phyloP scores from a whole-genome alignment of 2,329 filamentous ascomycete species.

The Fusarium illudens region DNA sequence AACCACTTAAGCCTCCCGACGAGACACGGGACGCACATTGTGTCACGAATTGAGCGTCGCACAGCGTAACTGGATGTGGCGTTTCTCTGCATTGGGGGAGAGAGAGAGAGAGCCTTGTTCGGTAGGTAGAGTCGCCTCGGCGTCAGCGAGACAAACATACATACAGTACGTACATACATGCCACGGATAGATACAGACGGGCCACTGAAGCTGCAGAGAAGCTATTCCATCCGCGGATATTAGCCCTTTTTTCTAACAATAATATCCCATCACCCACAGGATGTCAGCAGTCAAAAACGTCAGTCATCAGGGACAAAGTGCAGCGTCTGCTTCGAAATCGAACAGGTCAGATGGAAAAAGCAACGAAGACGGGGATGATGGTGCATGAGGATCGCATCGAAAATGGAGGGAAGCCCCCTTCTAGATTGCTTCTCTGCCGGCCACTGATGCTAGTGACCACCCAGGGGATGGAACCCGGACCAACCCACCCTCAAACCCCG shows the following conservation, averaged over 20 bases:
- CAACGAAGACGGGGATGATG: conserved; percentile 20
- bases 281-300: background rate
- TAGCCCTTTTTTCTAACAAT: background rate
- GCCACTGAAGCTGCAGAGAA: background rate
- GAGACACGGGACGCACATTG: conserved; percentile 6
- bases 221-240: no score
- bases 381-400: conserved; percentile 16
- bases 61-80: conserved; percentile 10
- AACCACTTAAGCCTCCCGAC: conserved; percentile 2
- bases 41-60: conserved; percentile 12
- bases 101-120: background rate
- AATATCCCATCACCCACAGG: background rate
- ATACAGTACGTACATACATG: background rate
- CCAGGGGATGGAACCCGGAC: background rate
- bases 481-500: conserved; percentile 17
- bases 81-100: background rate
- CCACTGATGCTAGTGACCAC: conserved; percentile 21
- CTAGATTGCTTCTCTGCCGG: conserved; percentile 40
- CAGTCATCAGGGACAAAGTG: background rate
- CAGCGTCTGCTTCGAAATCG: conserved; percentile 18
- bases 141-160: background rate
- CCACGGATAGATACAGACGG: background rate
- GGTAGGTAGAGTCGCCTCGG: background rate
- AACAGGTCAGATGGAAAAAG: conserved; percentile 26
- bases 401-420: conserved; percentile 28